Evolutionary conservation across 352 stramenopile species (phyloP).

Genomic region (Thalassiosira ordinaria): DNA sequence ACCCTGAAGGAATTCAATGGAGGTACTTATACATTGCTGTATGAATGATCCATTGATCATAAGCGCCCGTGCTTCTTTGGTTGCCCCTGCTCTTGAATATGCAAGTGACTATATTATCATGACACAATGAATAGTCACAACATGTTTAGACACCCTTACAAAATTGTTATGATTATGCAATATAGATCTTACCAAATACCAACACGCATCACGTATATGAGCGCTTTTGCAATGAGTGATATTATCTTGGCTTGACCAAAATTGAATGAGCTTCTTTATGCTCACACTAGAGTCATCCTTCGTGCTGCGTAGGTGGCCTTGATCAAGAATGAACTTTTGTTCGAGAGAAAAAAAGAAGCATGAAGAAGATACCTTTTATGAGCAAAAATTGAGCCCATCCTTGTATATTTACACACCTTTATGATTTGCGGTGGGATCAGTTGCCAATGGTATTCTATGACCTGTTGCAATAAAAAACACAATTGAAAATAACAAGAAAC

Average conservation of each 20-base stretch:
- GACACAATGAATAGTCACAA: no score
- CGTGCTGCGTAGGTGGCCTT: background rate
- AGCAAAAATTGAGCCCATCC: no score
- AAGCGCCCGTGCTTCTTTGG: background rate
- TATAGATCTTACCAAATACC: background rate
- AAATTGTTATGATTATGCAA: background rate
- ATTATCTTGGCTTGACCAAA: background rate
- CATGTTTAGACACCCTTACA: no score
- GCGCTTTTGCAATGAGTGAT: background rate
- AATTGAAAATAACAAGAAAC: background rate
- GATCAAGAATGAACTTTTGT: background rate
- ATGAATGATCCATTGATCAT: background rate
- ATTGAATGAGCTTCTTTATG: background rate
- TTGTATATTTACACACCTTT: background rate
- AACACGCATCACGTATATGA: background rate
- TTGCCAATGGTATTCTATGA: background rate
- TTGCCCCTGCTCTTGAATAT: background rate
- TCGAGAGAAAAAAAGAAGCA: background rate
- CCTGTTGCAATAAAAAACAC: background rate
- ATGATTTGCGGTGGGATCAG: background rate
- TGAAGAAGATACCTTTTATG: background rate
- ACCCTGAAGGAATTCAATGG: background rate
- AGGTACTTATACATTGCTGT: background rate
- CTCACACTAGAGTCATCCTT: background rate
- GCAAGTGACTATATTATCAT: background rate